Evolutionary conservation across 768 basidiomycete species (phyloP).

Genomic region (Gymnopilus junonius): DNA sequence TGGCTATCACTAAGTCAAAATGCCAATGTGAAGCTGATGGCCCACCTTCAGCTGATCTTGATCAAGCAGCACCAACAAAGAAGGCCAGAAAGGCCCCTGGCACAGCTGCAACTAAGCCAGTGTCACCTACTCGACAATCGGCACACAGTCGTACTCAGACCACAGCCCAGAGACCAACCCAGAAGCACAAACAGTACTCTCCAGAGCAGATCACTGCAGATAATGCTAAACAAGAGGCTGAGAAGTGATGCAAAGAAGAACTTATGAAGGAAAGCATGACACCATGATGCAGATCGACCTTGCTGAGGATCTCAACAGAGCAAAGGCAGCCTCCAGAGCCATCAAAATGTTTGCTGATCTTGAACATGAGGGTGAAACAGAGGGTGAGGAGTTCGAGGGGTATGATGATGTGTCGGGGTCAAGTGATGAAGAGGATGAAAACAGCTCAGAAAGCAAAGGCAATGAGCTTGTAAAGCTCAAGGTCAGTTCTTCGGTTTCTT

Average conservation of each 20-base stretch:
- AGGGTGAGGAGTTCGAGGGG: background rate
- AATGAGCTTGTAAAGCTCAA: background rate
- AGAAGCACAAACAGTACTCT: background rate
- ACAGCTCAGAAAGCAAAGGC: background rate
- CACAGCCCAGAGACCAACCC: background rate
- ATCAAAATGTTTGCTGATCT: background rate
- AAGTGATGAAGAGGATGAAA: background rate
- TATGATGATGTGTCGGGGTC: background rate
- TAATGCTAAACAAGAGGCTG: background rate
- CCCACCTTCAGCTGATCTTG: background rate
- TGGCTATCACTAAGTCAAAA: background rate
- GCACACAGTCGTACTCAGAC: background rate
- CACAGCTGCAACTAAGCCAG: background rate
- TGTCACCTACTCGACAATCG: background rate
- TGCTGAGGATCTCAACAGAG: background rate
- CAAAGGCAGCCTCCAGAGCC: background rate
- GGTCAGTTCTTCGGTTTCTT: slow-evolving; percentile 1
- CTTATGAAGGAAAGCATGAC: background rate
- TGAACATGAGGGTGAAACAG: background rate
- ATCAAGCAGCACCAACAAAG: background rate
- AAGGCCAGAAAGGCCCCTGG: background rate
- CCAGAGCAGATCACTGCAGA: background rate
- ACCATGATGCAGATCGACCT: background rate
- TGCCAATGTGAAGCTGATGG: background rate
- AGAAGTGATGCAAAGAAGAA: background rate